These are phyloP conservation scores for Alternaria sp. DNA, from an alignment of 2,329 filamentous ascomycete genomes.

Conservation along the genomic window DNA sequence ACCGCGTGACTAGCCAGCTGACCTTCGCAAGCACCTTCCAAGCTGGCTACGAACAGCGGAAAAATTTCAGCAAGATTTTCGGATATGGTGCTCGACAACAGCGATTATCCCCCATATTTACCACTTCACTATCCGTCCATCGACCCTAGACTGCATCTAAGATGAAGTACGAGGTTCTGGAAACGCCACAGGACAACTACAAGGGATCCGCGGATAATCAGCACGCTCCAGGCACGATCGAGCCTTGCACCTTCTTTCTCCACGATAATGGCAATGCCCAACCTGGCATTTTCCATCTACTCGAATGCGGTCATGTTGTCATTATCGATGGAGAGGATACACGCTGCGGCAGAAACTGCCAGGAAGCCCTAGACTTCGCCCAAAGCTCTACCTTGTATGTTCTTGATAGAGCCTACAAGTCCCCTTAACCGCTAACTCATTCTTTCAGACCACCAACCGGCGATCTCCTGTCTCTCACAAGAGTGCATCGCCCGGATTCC, in stretches of 20 bases:
- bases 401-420: neutral
- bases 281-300: conserved; percentile 21
- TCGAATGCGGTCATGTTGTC: conserved; percentile 34
- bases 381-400: neutral
- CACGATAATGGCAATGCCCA: neutral
- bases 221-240: neutral
- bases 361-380: conserved; percentile 5
- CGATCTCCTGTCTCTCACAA: neutral
- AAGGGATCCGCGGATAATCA: neutral
- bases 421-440: neutral
- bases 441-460: neutral
- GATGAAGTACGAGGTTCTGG: neutral
- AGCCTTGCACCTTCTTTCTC: conserved; percentile 13
- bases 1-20: neutral
- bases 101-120: neutral
- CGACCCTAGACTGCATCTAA: neutral
- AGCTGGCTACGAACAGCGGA: neutral
- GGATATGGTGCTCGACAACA: neutral
- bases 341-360: conserved; percentile 29
- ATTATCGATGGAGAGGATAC: conserved; percentile 15
- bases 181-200: neutral
- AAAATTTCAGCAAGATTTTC: accelerated
- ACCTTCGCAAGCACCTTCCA: neutral
- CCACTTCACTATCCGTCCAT: neutral
- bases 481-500: conserved; percentile 3